phyloP scores from a whole-genome alignment of 371 early-diverging fungal species.

The Lichtheimia ramosa region DNA sequence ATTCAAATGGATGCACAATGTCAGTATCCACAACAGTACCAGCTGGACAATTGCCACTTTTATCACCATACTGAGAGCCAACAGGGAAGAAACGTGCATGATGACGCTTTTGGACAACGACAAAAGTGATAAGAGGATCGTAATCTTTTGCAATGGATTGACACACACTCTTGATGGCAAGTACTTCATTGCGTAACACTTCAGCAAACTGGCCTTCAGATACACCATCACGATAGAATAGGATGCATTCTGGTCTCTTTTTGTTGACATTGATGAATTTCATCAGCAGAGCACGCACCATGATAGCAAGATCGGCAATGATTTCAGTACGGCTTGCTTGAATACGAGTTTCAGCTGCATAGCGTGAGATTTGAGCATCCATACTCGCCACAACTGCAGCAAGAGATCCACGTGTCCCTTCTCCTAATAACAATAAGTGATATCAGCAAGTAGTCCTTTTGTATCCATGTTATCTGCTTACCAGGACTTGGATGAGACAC shows the following conservation, averaged over 20 bases:
- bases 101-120: conserved; percentile 96
- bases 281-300: conserved; percentile 81
- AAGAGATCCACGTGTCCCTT: conserved; percentile 41
- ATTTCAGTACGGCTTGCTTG: conserved; percentile 88
- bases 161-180: conserved; percentile 79
- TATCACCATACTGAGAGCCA: conserved; percentile 48
- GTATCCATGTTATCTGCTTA: conserved; percentile 27
- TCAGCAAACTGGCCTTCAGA: conserved; percentile 89
- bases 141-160: conserved; percentile 63
- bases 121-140: conserved; percentile 85
- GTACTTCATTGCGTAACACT: conserved; percentile 79
- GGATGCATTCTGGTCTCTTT: conserved; percentile 81
- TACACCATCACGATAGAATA: conserved; percentile 95
- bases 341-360: conserved; percentile 78
- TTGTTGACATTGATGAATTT: conserved; percentile 73
- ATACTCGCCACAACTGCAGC: conserved; percentile 84
- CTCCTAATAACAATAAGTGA: too few relatives aligned
- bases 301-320: conserved; percentile 78
- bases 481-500: conserved; percentile 90
- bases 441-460: too few relatives aligned
- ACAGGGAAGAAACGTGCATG: conserved; percentile 92
- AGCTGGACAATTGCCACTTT: conserved; percentile 57
- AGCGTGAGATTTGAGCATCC: conserved; percentile 85
- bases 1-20: conserved; percentile 81
- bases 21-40: conserved; percentile 92